phyloP scores from a whole-genome alignment of 306 rosid species.

The Sphenostylis stenocarpa region DNA sequence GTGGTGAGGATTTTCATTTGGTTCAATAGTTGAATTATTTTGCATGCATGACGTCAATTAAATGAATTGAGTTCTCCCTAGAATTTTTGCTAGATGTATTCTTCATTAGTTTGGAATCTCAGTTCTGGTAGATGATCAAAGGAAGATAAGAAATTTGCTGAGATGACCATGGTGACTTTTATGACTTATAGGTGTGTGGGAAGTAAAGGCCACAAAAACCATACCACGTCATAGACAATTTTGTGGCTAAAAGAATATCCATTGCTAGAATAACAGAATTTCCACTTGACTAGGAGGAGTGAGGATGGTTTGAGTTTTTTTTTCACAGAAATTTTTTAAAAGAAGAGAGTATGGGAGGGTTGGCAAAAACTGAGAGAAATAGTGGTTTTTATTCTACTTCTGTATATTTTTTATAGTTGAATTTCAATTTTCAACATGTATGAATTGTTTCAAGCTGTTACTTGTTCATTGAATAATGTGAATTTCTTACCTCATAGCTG shows the following conservation, averaged over 20 bases:
- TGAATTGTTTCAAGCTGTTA: neutral
- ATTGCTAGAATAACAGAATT: neutral
- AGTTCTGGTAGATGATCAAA: conserved; percentile 27
- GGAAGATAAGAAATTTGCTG: neutral
- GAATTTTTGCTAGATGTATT: conserved; percentile 1
- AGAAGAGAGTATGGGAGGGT: neutral
- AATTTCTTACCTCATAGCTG: conserved; percentile 9
- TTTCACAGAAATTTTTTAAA: conserved; percentile 6
- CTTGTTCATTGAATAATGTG: neutral
- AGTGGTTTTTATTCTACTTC: conserved; percentile 6
- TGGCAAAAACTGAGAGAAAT: neutral
- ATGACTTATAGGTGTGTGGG: neutral
- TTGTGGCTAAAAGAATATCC: conserved; percentile 14
- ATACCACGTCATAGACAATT: neutral
- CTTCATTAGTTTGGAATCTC: conserved; percentile 11
- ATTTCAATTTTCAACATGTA: neutral
- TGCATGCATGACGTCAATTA: conserved; percentile 12
- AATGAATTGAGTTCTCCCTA: conserved; percentile 6
- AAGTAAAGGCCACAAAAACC: conserved; percentile 17
- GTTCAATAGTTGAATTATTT: conserved; percentile 22
- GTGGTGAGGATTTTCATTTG: conserved; percentile 58
- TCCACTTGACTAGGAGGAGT: neutral
- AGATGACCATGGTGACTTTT: conserved; percentile 7
- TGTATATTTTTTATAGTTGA: neutral
- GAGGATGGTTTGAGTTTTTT: neutral